A percentile compares a stretch with the other conserved stretches of the same genome.
These are phyloP conservation scores for Suillus discolor DNA, from an alignment of 768 basidiomycete genomes.

Conservation along the genomic window DNA sequence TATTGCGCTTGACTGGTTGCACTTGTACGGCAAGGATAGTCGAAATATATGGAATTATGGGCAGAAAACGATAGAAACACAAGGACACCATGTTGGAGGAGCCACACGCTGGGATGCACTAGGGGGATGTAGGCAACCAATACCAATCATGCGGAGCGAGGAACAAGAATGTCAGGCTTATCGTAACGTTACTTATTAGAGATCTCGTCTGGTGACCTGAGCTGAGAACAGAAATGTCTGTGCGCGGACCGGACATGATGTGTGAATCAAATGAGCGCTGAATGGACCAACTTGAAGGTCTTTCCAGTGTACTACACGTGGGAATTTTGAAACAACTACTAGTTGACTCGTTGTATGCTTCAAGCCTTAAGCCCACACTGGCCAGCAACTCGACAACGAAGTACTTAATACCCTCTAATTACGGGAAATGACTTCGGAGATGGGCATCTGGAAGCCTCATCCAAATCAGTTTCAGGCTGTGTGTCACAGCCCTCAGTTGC, in stretches of 20 bases:
- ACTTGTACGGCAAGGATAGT: constrained; percentile 7
- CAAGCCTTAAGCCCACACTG: not conserved
- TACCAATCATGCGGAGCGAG: not conserved
- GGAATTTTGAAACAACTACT: no score
- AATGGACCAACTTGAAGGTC: no score
- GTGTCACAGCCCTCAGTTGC: no score
- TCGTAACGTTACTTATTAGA: not conserved
- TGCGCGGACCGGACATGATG: not conserved
- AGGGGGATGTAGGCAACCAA: not conserved
- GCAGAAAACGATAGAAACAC: not conserved
- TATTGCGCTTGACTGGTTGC: constrained; percentile 16
- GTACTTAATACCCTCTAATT: no score
- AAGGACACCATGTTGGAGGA: not conserved
- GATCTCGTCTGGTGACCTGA: not conserved
- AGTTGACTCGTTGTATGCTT: no score
- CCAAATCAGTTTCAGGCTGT: not conserved
- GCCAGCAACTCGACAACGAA: not conserved
- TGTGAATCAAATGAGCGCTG: no score
- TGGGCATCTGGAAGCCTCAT: not conserved
- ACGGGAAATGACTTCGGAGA: not conserved
- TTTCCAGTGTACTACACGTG: no score
- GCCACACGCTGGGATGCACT: not conserved
- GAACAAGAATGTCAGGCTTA: not conserved
- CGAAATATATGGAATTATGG: not conserved
- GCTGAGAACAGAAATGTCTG: not conserved